Evolutionary conservation across 2,329 filamentous ascomycete genomes (phyloP).

Genomic region (Stemphylium lycopersici): DNA sequence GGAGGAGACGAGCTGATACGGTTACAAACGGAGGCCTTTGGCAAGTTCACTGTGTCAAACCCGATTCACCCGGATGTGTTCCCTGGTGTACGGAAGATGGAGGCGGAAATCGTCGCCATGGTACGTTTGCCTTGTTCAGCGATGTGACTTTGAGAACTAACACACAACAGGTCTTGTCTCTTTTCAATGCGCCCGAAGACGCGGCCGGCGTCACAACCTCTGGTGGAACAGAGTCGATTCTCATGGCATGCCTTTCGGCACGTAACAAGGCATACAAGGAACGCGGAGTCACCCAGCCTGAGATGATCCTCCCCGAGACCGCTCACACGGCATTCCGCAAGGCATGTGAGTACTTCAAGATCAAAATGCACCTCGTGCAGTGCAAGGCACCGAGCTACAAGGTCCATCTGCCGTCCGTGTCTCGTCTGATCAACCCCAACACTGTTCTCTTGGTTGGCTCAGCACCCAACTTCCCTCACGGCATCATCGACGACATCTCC

Average conservation of each 20-base stretch:
- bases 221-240: slow-evolving; percentile 93
- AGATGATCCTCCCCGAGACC: slow-evolving; percentile 97
- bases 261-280: slow-evolving; percentile 87
- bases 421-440: slow-evolving; percentile 89
- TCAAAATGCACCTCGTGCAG: slow-evolving; percentile 86
- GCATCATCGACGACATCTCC: slow-evolving; percentile 94
- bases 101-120: slow-evolving; percentile 97
- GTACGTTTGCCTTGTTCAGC: slow-evolving; percentile 55
- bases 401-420: slow-evolving; percentile 78
- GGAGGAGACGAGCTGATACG: slow-evolving; percentile 81
- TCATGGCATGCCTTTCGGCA: slow-evolving; percentile 92
- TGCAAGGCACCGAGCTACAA: slow-evolving; percentile 87
- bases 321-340: slow-evolving; percentile 97
- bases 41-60: slow-evolving; percentile 92
- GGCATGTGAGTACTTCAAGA: slow-evolving; percentile 93
- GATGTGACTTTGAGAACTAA: slow-evolving; percentile 7
- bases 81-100: slow-evolving; percentile 98
- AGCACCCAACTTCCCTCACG: slow-evolving; percentile 96
- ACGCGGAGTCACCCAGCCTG: slow-evolving; percentile 86
- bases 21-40: slow-evolving; percentile 91
- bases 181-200: slow-evolving; percentile 89
- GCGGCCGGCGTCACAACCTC: slow-evolving; percentile 89
- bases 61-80: slow-evolving; percentile 98
- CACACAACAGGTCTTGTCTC: slow-evolving; percentile 61
- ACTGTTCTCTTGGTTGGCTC: slow-evolving; percentile 92